Percentiles rank a stretch among this genome's conserved stretches.
phyloP scores from a whole-genome alignment of 176 grass and related monocot species.

The Oryza australiensis region DNA sequence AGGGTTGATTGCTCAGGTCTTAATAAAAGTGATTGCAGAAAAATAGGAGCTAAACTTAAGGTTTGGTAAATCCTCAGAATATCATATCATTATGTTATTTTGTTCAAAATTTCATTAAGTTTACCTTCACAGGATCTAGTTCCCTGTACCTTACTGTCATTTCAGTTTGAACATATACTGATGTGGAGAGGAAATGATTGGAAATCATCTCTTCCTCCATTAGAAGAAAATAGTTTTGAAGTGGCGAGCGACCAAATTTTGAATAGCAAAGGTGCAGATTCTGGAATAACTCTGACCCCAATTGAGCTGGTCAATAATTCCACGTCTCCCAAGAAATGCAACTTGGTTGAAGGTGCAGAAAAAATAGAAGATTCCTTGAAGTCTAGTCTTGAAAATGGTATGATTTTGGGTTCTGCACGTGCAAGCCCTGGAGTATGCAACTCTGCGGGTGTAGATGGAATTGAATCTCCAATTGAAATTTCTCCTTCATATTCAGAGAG shows the following conservation, averaged over 20 bases:
- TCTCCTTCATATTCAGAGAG: conserved; percentile 27
- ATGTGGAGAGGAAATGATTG: conserved; percentile 90
- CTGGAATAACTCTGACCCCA: not conserved
- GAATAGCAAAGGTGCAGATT: conserved; percentile 18
- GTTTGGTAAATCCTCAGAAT: conserved; percentile 43
- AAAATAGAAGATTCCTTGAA: conserved; percentile 13
- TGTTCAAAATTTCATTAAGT: conserved; percentile 41
- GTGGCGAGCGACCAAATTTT: conserved; percentile 15
- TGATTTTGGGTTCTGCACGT: not conserved
- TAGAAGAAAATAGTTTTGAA: conserved; percentile 46
- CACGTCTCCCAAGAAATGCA: conserved; percentile 12
- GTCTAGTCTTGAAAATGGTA: conserved; percentile 22
- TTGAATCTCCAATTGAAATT: conserved; percentile 21
- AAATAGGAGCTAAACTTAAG: conserved; percentile 92
- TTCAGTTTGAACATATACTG: conserved; percentile 93
- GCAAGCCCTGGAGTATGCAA: conserved; percentile 13
- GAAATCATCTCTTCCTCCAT: conserved; percentile 53
- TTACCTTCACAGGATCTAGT: conserved; percentile 78
- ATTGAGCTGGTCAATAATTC: conserved; percentile 20
- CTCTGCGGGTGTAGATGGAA: conserved; percentile 16
- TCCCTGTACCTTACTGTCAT: conserved; percentile 74
- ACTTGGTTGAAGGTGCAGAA: conserved; percentile 15
- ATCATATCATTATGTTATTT: conserved; percentile 18
- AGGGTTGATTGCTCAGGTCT: conserved; percentile 72
- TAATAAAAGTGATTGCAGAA: conserved; percentile 88